Evolutionary conservation across 2,329 filamentous ascomycete genomes (phyloP), one percentile per base, ranked within the genome.

Genomic region (Remersonia thermophila): DNA sequence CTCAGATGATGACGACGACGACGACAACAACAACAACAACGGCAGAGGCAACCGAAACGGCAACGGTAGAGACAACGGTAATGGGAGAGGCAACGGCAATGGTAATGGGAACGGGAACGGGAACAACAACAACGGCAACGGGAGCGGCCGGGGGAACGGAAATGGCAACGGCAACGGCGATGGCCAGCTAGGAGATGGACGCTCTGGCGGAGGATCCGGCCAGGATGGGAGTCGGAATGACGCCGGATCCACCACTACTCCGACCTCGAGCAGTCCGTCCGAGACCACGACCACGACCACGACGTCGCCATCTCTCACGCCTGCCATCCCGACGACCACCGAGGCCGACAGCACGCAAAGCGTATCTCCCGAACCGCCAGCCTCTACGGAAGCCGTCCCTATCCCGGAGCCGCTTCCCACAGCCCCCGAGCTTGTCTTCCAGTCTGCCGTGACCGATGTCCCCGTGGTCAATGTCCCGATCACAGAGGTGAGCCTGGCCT

Each of bases 91-190:
- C 25, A 25, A 26, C 35, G 28, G 29, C 32, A 18, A 27, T 27
- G 17, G 17, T 10, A 20, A 20, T 16, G 37, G 28, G 17, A 35
- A 31, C 11, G 33, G 27, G n/a, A 38, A 33, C 23, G 33, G 26
- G 12, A 30, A 36, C 23, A 30, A 27, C 4, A 34, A 16, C 11
- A 12, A 27, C 6, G 17, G 30, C n/a, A 18, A 32, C 13, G 17
- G 36, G 30, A 36, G 26, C 17, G 34, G 33, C 30, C 36, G 36
- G 14, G 35, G 37, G 12, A 30, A 36, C 23, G 32, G 31, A 3
- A 34, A 36, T 17, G 27, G 35, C 31, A 32, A 35, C 20, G 33
- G n/a, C 25, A 36, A 30, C 18, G 33, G 25, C 12, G 9, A 27
- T 7, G 17, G 30, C 11, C 14, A 32, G 17, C 13, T 16, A 17